Evolutionary conservation across 805 yeast genomes (phyloP).

Genomic region (Candida ovalis): DNA sequence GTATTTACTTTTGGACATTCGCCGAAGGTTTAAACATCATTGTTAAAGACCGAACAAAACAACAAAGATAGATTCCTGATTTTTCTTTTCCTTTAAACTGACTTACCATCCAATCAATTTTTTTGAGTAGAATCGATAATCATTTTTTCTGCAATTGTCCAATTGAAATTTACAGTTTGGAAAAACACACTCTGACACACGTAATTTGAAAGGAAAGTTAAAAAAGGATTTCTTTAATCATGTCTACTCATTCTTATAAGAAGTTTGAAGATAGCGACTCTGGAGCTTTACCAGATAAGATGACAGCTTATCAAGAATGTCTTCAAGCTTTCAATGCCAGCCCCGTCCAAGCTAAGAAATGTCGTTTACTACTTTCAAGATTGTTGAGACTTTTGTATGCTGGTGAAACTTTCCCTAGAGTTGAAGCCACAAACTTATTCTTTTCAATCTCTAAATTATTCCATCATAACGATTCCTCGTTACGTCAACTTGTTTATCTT

Average conservation of each 20-base stretch:
- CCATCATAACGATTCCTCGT: constrained; percentile 82
- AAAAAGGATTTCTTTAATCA: neutral
- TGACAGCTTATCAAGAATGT: constrained; percentile 97
- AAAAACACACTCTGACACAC: neutral
- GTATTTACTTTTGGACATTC: neutral
- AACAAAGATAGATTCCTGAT: neutral
- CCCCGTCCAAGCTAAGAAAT: constrained; percentile 82
- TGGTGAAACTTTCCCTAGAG: constrained; percentile 83
- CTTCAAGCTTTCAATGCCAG: constrained; percentile 87
- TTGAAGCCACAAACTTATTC: constrained; percentile 88
- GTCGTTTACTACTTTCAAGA: constrained; percentile 79
- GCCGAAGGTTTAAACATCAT: neutral
- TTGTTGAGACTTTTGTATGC: constrained; percentile 75
- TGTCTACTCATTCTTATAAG: constrained; percentile 84
- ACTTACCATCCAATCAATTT: neutral
- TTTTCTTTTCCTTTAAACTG: neutral
- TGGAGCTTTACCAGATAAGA: constrained; percentile 78
- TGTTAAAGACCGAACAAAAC: neutral
- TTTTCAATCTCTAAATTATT: constrained; percentile 92
- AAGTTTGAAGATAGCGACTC: constrained; percentile 75
- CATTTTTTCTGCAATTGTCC: neutral
- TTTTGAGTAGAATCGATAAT: neutral
- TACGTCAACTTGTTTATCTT: constrained; percentile 90
- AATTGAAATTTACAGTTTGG: neutral
- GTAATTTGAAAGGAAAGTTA: neutral